phyloP scores from a whole-genome alignment of 495 filamentous ascomycete genomes.

The Aspergillus conjunctus region DNA sequence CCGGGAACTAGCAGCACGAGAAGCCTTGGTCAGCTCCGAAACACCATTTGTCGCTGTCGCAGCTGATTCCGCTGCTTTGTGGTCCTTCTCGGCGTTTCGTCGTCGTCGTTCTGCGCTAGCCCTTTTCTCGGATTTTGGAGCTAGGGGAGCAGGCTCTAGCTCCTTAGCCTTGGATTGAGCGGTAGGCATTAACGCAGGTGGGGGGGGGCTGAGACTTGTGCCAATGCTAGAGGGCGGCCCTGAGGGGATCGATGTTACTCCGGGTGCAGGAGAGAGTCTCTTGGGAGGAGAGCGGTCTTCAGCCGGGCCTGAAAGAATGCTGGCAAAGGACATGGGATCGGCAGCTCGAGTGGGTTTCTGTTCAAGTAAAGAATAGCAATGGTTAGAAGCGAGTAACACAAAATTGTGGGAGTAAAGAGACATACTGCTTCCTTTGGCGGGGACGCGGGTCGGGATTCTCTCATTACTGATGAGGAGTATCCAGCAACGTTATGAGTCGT shows the following conservation, averaged over 20 bases:
- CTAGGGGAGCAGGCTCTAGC: conserved; percentile 28
- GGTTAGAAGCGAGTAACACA: background rate
- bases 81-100: conserved; percentile 47
- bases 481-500: conserved; percentile 34
- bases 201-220: conserved; percentile 20
- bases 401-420: conserved; percentile 2
- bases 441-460: conserved; percentile 37
- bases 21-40: conserved; percentile 18
- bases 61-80: conserved; percentile 45
- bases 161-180: conserved; percentile 32
- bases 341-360: conserved; percentile 67
- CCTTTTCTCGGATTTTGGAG: conserved; percentile 38
- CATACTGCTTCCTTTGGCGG: conserved; percentile 46
- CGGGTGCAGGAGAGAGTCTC: conserved; percentile 40
- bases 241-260: conserved; percentile 14
- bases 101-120: conserved; percentile 30
- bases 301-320: conserved; percentile 74
- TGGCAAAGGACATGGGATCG: conserved; percentile 90
- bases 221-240: conserved; percentile 28
- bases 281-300: conserved; percentile 53
- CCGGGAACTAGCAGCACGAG: conserved; percentile 37
- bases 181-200: conserved; percentile 15
- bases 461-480: conserved; percentile 35
- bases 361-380: conserved; percentile 12
- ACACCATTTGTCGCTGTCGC: conserved; percentile 47